Evolutionary conservation across 257 asterid genomes (phyloP), one percentile per base, ranked within the genome.

Genomic region (Hygrophila difformis): DNA sequence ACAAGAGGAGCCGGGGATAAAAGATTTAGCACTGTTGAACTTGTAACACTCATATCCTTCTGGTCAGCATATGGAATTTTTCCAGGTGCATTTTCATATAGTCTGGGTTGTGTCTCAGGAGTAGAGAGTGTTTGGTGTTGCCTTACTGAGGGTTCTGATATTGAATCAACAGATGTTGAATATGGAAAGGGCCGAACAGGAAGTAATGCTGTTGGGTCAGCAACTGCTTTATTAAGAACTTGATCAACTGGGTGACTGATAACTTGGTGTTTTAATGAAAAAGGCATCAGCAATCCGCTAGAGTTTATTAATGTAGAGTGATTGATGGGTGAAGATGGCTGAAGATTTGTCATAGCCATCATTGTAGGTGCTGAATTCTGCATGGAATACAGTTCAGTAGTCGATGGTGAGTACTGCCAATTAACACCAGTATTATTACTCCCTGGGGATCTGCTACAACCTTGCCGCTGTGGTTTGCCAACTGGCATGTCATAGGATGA

Each of bases 81-180:
- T 18, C 62, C 41, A 10, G 44, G 58, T 55, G 71, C 21, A 64
- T 49, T 49, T 66, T 63, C 85, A 28, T 75, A 58, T 34, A 37
- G 39, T 49, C 68, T 67, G 28, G 84, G 75, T 34, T 65, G 79
- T 51, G 79, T 59, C 60, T 71, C 72, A 18, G 78, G 76, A 44
- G 72, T 71, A 22, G 55, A 62, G 66, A 70, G 55, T 29, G 56
- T 49, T 44, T 59, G 76, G 38, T 72, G 60, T 41, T 69, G 82
- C 39, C 63, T 62, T 37, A 59, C 47, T 39, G 61, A 60, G 51
- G 74, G 49, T 16, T 66, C 74, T 16, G 68, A 54, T 29, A 56
- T 44, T 57, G 76, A 64, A 68, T 65, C 69, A 8, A 62, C 47
- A 38, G 71, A 53, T 47, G 73, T 31, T 39, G 63, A n/a, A n/a